phyloP scores from a whole-genome alignment of 164 flowering plant species.

The Aristolochia fimbriata region DNA sequence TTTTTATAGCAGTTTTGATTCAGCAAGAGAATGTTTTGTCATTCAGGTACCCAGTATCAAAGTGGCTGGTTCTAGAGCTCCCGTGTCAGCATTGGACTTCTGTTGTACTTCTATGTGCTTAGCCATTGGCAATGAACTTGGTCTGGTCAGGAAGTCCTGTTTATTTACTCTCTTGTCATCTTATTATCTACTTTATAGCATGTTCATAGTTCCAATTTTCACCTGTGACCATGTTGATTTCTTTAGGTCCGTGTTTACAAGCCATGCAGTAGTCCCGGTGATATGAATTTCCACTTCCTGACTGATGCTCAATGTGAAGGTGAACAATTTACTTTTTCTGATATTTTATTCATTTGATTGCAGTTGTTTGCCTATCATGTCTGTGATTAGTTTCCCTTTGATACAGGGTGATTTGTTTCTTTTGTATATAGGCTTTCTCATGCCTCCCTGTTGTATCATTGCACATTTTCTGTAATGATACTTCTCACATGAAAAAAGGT shows the following conservation, averaged over 20 bases:
- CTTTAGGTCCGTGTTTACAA: conserved; percentile 55
- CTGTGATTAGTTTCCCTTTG: no score
- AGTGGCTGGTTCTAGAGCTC: conserved; percentile 35
- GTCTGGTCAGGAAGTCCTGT: conserved; percentile 55
- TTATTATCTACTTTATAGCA: neutral
- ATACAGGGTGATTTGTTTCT: no score
- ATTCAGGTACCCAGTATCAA: conserved; percentile 44
- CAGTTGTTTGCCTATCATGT: no score
- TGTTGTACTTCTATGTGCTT: conserved; percentile 37
- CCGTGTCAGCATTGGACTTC: conserved; percentile 59
- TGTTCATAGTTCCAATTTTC: no score
- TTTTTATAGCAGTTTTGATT: neutral
- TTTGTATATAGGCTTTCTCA: no score
- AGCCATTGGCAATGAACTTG: conserved; percentile 74
- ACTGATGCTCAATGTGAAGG: conserved; percentile 35
- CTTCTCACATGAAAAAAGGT: no score
- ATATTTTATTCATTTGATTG: no score
- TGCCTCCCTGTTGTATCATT: no score
- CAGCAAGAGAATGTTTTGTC: neutral
- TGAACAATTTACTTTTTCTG: neutral
- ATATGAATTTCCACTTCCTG: conserved; percentile 38
- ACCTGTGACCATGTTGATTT: conserved; percentile 6
- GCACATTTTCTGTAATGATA: no score
- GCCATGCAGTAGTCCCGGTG: conserved; percentile 27
- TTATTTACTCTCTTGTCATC: neutral